phyloP scores from a whole-genome alignment of 1,284 basidiomycete species.

The Inonotus hispidus region DNA sequence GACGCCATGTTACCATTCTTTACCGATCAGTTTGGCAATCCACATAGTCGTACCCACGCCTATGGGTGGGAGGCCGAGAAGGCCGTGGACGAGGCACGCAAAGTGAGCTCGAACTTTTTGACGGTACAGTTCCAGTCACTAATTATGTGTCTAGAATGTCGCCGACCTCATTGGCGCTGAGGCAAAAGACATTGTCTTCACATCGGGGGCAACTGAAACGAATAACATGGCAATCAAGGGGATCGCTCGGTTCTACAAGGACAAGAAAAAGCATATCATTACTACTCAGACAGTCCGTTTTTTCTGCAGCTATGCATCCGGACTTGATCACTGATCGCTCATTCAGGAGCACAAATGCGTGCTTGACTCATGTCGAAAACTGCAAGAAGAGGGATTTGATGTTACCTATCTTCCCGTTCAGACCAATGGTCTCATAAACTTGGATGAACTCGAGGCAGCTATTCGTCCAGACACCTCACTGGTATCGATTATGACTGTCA shows the following conservation, averaged over 20 bases:
- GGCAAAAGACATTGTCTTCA: conserved; percentile 95
- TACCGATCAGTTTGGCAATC: conserved; percentile 97
- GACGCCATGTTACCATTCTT: conserved; percentile 97
- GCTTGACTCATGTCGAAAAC: conserved; percentile 92
- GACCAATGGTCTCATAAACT: conserved; percentile 77
- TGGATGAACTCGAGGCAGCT: conserved; percentile 73
- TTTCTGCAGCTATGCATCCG: background rate
- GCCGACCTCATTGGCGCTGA: conserved; percentile 93
- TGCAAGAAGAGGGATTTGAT: conserved; percentile 96
- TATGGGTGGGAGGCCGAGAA: conserved; percentile 99
- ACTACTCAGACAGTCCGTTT: conserved; percentile 80
- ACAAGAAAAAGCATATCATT: conserved; percentile 87
- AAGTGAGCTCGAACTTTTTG: conserved; percentile 41
- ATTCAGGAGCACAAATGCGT: conserved; percentile 98
- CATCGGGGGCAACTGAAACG: conserved; percentile 95
- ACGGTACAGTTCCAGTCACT: conserved; percentile 37
- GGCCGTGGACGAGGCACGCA: conserved; percentile 88
- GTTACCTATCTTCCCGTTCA: conserved; percentile 96
- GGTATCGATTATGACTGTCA: conserved; percentile 97
- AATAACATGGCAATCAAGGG: conserved; percentile 99
- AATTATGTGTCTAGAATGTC: conserved; percentile 53
- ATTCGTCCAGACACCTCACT: conserved; percentile 86
- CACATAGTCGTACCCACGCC: conserved; percentile 95
- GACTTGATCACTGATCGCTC: conserved; percentile 8
- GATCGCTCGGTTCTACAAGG: conserved; percentile 89